Conservation (phyloP, 192 early-diverging fungal genomes). For the Linnemannia exigua region DNA sequence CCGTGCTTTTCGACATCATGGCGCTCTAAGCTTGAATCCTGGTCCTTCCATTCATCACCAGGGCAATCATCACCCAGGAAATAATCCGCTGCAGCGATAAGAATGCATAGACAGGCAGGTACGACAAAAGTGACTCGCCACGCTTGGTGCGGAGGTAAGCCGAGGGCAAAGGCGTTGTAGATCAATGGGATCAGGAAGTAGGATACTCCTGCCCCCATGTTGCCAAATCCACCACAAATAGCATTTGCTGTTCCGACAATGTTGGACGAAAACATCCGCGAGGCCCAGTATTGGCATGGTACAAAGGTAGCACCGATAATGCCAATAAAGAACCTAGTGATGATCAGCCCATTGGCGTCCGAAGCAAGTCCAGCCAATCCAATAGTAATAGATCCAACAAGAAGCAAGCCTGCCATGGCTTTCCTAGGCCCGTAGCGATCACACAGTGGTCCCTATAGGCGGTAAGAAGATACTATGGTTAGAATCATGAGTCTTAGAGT, state of each 20-base stretch:
- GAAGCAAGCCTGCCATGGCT: slow-evolving; percentile 69
- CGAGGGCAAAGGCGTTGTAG: slow-evolving; percentile 51
- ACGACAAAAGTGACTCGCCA: slow-evolving; percentile 66
- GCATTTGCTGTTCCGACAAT: slow-evolving; percentile 80
- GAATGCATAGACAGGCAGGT: slow-evolving; percentile 48
- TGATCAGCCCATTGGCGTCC: slow-evolving; percentile 62
- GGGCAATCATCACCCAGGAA: slow-evolving; percentile 63
- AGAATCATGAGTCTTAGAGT: slow-evolving; percentile 21
- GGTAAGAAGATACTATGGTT: slow-evolving; percentile 35
- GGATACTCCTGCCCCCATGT: slow-evolving; percentile 76
- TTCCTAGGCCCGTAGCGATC: slow-evolving; percentile 61
- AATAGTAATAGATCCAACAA: slow-evolving; percentile 68
- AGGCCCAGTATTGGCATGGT: slow-evolving; percentile 81
- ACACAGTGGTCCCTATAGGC: slow-evolving; percentile 55
- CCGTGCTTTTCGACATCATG: slow-evolving; percentile 34
- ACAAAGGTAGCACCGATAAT: slow-evolving; percentile 77
- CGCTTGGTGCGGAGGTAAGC: slow-evolving; percentile 48
- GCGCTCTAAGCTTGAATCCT: not conserved
- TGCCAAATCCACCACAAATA: slow-evolving; percentile 77
- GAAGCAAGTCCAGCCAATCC: slow-evolving; percentile 61
- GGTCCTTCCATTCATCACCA: slow-evolving; percentile 47
- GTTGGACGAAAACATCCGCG: slow-evolving; percentile 65
- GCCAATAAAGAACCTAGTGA: slow-evolving; percentile 68
- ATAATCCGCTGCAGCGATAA: slow-evolving; percentile 43
- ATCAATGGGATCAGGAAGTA: slow-evolving; percentile 74